Evolutionary conservation across 257 asterid genomes (phyloP), one percentile per base, ranked within the genome.

Genomic region (Handroanthus guayacan): DNA sequence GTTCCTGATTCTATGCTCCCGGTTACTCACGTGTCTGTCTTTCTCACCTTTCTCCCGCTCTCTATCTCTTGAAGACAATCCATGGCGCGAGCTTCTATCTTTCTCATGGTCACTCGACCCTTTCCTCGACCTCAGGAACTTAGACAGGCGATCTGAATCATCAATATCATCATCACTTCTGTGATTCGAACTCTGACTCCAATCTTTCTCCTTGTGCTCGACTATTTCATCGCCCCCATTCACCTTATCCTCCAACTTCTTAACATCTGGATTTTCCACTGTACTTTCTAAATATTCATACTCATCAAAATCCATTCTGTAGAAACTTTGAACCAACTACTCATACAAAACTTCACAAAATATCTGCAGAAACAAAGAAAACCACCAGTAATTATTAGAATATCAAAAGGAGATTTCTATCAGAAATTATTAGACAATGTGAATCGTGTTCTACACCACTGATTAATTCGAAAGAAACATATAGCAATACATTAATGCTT

Each of bases 271-370:
- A 43, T 84, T 87, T 74, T 84, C 95, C 50, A 81, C 89, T 9
- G 79, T 79, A 55, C 78, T 87, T 67, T 87, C 89, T 73, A 86
- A 75, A 75, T 89, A 86, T 36, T 83, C 89, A 61, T 83, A 77
- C 84, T 89, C 91, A 51, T 89, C 95, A 58, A 84, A 86, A 78
- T 87, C 91, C 95, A 87, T 89, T 10, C 56, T 67, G 7, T 18
- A 20, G 13, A 48, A 54, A 44, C 50, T 57, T 6, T 31, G 11
- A 67, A 38, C 58, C 67, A 64, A 75, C 36, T 45, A 72, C 71
- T 51, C 61, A 55, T 41, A 58, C 6, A 57, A 9, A 70, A 57
- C 74, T 66, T 60, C 25, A 25, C 62, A 55, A 39, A 17, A 3
- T 20, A 52, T 51, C 79, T 67, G 76, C 75, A 78, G 38, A 25